Conservation (phyloP, 352 stramenopile species). For the Phytophthora vignae region DNA sequence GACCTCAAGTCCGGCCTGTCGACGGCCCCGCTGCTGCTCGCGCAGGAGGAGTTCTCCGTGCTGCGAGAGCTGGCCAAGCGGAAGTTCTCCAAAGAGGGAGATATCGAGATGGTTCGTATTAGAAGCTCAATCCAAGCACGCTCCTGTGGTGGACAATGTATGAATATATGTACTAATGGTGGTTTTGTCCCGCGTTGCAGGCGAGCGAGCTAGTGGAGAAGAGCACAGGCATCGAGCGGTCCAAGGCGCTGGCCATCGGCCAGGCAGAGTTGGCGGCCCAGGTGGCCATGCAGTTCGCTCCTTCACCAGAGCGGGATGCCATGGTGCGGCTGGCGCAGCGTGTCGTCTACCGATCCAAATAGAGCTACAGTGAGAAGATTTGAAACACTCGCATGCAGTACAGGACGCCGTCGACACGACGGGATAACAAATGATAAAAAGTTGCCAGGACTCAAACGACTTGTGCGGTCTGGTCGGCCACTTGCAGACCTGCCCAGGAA, state of each 20-base stretch:
- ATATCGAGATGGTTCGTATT: constrained; percentile 88
- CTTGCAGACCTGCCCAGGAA: background rate
- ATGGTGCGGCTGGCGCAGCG: constrained; percentile 88
- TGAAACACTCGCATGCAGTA: constrained; percentile 13
- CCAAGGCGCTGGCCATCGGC: constrained; percentile 95
- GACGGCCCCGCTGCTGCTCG: constrained; percentile 97
- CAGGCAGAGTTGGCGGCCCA: constrained; percentile 97
- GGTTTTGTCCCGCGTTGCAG: constrained; percentile 35
- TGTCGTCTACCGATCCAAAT: constrained; percentile 91
- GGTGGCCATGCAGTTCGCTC: constrained; percentile 87
- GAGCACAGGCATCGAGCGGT: constrained; percentile 93
- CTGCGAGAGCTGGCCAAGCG: constrained; percentile 89
- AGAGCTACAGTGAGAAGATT: constrained; percentile 44
- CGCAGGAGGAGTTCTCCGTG: constrained; percentile 94
- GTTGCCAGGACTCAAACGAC: constrained; percentile 15
- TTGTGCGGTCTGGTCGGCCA: background rate
- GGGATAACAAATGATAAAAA: constrained; percentile 36
- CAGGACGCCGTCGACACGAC: constrained; percentile 13
- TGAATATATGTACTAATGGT: constrained; percentile 1
- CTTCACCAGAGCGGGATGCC: constrained; percentile 83
- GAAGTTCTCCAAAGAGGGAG: constrained; percentile 93
- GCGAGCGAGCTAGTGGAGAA: constrained; percentile 91
- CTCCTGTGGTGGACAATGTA: constrained; percentile 6
- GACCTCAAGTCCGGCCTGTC: constrained; percentile 96
- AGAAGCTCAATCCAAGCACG: background rate